Evolutionary conservation across 2,329 filamentous ascomycete genomes (phyloP).

Genomic region (Xylaria sp.): DNA sequence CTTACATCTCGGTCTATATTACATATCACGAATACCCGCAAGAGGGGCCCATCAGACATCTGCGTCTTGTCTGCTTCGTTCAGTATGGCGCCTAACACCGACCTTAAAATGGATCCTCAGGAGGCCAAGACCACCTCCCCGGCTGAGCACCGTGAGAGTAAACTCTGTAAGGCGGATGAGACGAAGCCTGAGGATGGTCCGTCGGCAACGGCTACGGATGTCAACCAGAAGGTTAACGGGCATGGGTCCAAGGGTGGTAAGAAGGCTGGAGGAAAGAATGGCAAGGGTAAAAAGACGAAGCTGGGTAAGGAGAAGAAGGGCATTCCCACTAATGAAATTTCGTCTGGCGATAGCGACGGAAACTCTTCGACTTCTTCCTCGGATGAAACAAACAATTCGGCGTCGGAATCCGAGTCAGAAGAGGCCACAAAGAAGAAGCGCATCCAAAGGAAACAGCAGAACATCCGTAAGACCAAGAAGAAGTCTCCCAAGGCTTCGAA

Average conservation of each 20-base stretch:
- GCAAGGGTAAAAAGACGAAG: conserved; percentile 18
- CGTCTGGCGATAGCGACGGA: conserved; percentile 23
- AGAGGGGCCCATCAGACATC: not conserved
- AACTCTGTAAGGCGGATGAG: conserved; percentile 14
- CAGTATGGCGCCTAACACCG: conserved; percentile 19
- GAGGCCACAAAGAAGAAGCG: conserved; percentile 34
- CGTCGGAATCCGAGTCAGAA: conserved; percentile 28
- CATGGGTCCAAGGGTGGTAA: conserved; percentile 33
- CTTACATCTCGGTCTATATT: not conserved
- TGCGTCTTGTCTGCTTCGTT: not conserved
- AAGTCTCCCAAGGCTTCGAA: conserved; percentile 32
- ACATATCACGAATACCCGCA: not conserved
- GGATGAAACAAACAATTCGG: conserved; percentile 33
- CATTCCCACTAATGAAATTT: conserved; percentile 15
- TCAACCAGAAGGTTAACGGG: conserved; percentile 32
- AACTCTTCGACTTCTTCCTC: conserved; percentile 25
- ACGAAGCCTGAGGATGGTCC: conserved; percentile 31
- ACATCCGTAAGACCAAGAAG: conserved; percentile 35
- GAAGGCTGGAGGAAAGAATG: conserved; percentile 18
- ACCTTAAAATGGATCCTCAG: conserved; percentile 27
- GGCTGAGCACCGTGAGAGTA: conserved; percentile 28
- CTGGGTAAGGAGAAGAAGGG: conserved; percentile 25
- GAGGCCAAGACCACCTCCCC: conserved; percentile 18
- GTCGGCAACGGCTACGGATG: conserved; percentile 17
- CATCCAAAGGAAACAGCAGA: conserved; percentile 35